Percentiles rank a stretch among this genome's conserved stretches.
Conservation (phyloP, 805 yeast genomes). For the Saccharomyces eubayanus region DNA sequence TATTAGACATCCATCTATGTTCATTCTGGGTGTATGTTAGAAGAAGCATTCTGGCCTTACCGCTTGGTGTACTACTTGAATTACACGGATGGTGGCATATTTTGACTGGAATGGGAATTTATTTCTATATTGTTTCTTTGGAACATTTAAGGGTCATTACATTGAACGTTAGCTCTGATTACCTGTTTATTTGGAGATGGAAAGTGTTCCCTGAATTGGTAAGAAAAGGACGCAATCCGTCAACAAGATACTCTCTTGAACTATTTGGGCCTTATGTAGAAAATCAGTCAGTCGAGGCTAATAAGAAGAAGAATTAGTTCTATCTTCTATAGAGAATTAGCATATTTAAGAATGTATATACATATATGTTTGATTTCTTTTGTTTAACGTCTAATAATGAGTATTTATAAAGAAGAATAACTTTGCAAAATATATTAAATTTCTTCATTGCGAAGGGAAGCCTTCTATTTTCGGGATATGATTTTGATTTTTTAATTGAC, state of each 20-base stretch:
- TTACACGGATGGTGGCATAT: conserved; percentile 98
- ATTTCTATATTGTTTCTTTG: conserved; percentile 70
- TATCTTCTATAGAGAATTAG: no score
- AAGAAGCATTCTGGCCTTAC: conserved; percentile 58
- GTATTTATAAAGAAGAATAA: background rate
- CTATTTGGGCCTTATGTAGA: conserved; percentile 7
- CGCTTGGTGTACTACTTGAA: conserved; percentile 77
- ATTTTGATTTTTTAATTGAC: no score
- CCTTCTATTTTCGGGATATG: background rate
- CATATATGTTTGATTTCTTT: background rate
- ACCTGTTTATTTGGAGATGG: conserved; percentile 44
- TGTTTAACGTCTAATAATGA: background rate
- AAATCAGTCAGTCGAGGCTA: conserved; percentile 1
- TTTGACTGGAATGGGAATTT: conserved; percentile 78
- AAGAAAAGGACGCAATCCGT: background rate
- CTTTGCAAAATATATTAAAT: background rate
- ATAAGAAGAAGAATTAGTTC: conserved; percentile 3
- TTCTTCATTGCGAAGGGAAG: background rate
- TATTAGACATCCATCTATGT: conserved; percentile 79
- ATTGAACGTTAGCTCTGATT: conserved; percentile 38
- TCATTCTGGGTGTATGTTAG: conserved; percentile 47
- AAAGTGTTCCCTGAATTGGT: conserved; percentile 47
- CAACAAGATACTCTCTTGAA: conserved; percentile 21
- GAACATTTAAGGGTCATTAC: conserved; percentile 54
- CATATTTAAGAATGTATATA: background rate